Evolutionary conservation across 2,329 filamentous ascomycete species (phyloP).

Genomic region (Phialophora chinensis): DNA sequence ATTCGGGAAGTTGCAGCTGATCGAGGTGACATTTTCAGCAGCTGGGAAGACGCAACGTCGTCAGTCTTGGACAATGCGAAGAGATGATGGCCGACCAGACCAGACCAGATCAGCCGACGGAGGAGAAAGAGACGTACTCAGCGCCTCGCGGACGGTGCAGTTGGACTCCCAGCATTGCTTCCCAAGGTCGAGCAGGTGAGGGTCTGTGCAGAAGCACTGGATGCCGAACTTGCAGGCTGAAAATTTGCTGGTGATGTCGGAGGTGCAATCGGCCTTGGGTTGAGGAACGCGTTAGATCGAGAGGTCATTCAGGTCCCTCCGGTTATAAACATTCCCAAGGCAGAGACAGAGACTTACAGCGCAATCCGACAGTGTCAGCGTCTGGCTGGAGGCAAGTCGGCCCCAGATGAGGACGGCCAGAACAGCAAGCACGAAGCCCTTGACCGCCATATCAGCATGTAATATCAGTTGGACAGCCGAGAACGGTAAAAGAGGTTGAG

Average conservation of each 20-base stretch:
- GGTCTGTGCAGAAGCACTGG: constrained; percentile 26
- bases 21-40: constrained; percentile 25
- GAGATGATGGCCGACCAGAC: not conserved
- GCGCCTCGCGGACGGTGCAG: constrained; percentile 27
- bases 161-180: constrained; percentile 24
- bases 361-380: constrained; percentile 18
- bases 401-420: not conserved
- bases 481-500: no score
- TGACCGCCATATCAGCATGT: not conserved
- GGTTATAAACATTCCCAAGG: not conserved
- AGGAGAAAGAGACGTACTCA: constrained; percentile 11
- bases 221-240: constrained; percentile 24
- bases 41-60: not conserved
- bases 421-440: not conserved
- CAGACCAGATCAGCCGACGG: not conserved
- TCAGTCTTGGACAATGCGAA: constrained; percentile 7
- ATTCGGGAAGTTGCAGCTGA: constrained; percentile 24
- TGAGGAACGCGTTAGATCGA: not conserved
- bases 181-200: constrained; percentile 13
- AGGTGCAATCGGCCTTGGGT: constrained; percentile 17
- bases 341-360: constrained; percentile 9
- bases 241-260: constrained; percentile 11
- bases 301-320: not conserved
- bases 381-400: not conserved
- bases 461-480: not conserved